Evolutionary conservation across 169 alveolate genomes (phyloP).

Genomic region (Plasmodium vivax): DNA sequence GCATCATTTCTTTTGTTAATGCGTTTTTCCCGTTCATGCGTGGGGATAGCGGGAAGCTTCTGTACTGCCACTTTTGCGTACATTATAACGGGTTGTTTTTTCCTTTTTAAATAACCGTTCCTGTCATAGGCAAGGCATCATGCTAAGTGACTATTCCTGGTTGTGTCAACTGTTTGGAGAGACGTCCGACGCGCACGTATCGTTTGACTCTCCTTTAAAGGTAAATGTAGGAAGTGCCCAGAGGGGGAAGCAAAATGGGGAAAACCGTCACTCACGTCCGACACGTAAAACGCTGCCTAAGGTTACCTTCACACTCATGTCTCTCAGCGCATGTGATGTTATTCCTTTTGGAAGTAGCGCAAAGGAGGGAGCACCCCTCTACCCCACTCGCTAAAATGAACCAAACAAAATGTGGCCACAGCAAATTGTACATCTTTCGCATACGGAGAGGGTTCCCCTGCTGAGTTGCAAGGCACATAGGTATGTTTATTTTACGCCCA

Average conservation of each 20-base stretch:
- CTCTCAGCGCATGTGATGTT: neutral
- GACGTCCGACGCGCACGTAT: neutral
- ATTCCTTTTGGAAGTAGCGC: neutral
- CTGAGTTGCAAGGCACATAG: neutral
- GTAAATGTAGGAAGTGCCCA: neutral
- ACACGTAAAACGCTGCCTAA: neutral
- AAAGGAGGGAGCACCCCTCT: neutral
- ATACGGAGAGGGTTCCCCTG: neutral
- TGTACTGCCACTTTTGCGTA: neutral
- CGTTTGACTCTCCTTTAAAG: neutral
- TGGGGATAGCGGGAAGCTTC: neutral
- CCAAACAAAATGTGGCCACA: too few species aligned
- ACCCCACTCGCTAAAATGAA: neutral
- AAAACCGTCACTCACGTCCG: neutral
- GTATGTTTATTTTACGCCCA: neutral
- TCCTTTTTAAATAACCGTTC: neutral
- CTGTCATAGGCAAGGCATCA: neutral
- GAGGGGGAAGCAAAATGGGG: neutral
- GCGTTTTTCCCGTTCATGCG: neutral
- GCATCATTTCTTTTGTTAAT: neutral
- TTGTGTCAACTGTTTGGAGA: neutral
- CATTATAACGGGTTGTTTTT: neutral
- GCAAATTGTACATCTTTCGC: too few species aligned
- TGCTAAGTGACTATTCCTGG: neutral
- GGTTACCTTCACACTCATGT: neutral